These are phyloP conservation scores for Coemansia sp. DNA, from an alignment of 192 early-diverging fungal species.

Conservation along the genomic window DNA sequence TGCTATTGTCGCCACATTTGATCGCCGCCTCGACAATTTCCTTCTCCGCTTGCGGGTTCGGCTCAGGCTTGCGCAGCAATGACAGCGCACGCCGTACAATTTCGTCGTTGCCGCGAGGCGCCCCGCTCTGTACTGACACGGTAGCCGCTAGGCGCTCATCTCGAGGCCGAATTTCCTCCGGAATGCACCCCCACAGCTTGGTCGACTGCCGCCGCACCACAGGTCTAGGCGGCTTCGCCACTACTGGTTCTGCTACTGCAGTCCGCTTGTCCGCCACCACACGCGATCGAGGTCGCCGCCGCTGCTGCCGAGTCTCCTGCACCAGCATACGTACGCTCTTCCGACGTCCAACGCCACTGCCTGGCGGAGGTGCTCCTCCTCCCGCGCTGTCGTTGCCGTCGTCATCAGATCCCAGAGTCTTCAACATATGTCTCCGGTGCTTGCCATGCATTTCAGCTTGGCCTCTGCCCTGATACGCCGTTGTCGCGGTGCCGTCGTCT, in stretches of 20 bases:
- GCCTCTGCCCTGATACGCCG: slow-evolving; percentile 2
- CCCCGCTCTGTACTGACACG: not conserved
- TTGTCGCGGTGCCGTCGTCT: slow-evolving; percentile 13
- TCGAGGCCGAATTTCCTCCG: slow-evolving; percentile 51
- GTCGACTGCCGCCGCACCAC: slow-evolving; percentile 59
- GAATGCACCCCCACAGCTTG: slow-evolving; percentile 55
- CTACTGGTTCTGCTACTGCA: not conserved
- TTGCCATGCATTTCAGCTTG: not conserved
- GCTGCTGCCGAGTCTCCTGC: slow-evolving; percentile 40
- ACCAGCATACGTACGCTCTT: slow-evolving; percentile 59
- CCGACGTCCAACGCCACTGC: slow-evolving; percentile 28
- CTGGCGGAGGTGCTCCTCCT: not conserved
- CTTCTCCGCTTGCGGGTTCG: slow-evolving; percentile 51
- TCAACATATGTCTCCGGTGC: slow-evolving; percentile 1
- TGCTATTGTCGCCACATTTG: slow-evolving; percentile 35
- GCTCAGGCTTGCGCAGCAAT: slow-evolving; percentile 49
- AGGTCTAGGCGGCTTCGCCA: slow-evolving; percentile 5
- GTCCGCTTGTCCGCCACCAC: slow-evolving; percentile 1
- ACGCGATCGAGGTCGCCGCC: slow-evolving; percentile 6
- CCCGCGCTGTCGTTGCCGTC: not conserved
- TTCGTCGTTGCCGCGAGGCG: slow-evolving; percentile 30
- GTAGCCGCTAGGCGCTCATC: slow-evolving; percentile 5
- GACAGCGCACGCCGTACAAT: slow-evolving; percentile 55
- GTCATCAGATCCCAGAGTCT: not conserved
- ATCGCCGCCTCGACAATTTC: slow-evolving; percentile 54